phyloP scores from a whole-genome alignment of 768 basidiomycete species.

The Mycena rebaudengoi region DNA sequence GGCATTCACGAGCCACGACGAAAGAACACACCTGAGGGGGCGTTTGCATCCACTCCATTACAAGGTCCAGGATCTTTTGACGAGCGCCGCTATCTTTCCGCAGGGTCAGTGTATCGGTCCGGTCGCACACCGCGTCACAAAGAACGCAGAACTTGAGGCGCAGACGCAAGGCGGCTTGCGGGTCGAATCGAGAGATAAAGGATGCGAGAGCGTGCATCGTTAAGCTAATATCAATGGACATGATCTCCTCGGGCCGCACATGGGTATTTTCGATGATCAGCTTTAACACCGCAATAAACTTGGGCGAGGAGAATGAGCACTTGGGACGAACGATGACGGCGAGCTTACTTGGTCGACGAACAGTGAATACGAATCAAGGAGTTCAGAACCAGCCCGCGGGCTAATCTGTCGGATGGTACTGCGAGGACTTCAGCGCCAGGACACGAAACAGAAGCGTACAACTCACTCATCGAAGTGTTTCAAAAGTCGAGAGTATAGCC shows the following conservation, averaged over 20 bases:
- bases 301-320: constrained; percentile 10
- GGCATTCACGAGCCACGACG: background rate
- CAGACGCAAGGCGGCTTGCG: constrained; percentile 64
- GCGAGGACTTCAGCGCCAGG: background rate
- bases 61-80: constrained; percentile 75
- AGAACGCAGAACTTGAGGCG: constrained; percentile 81
- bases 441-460: background rate
- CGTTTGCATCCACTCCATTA: constrained; percentile 83
- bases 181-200: constrained; percentile 71
- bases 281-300: constrained; percentile 82
- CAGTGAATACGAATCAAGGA: constrained; percentile 51
- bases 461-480: constrained; percentile 79
- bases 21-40: constrained; percentile 53
- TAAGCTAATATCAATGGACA: constrained; percentile 69
- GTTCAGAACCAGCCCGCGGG: constrained; percentile 54
- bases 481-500: constrained; percentile 72
- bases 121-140: constrained; percentile 72
- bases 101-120: constrained; percentile 65
- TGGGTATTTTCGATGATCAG: constrained; percentile 79
- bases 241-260: constrained; percentile 63
- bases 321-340: background rate
- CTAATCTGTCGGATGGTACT: constrained; percentile 62
- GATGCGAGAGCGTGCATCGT: constrained; percentile 66
- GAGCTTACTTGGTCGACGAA: constrained; percentile 77
- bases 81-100: constrained; percentile 74